Base-by-base conservation (phyloP, 768 basidiomycete species). In the Leccinum pellstonianum region DNA sequence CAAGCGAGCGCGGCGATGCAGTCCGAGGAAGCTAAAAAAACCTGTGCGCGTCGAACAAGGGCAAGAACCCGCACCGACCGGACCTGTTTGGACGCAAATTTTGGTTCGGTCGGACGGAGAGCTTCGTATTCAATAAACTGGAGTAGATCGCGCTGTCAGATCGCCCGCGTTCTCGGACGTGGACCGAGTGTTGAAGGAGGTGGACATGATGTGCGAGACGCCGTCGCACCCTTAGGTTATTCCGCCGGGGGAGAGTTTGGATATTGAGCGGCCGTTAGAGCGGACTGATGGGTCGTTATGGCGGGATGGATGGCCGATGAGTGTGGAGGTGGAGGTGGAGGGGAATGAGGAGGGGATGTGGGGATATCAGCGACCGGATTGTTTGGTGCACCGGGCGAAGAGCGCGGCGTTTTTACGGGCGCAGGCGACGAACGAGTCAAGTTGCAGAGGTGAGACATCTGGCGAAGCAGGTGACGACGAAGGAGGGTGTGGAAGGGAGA, bases 181-280 rank as follows among this genome's bases (percentile, higher is more conserved):
- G 21, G 96, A 99, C 72, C 79, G 80, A 14, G 90, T 97, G 1
- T 79, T 98, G 37, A 99, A 98, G 73, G 97, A 98, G 75, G 93
- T 95, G 25, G 91, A 95, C 70, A 93, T 98, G 91, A 80, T 92
- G 0, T 99, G 96, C 66, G 83, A 93, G 35, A 99, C 97, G 8
- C 96, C 96, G 0, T 95, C 93, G 6, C 93, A 98, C 62, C 90
- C 91, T 17, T 71, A 70, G 19, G 82, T 89, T 0, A 93, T 98
- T 57, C 83, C 91, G 0, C 82, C 93, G 0, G 97, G 96, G n/a
- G 29, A 29, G 29, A 29, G 29, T 29, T 29, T 29, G 29, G 29
- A 29, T 29, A 29, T 29, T 29, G 29, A 68, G 10, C 66, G 79
- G 43, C 76, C 91, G 12, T 77, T 98, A 31, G 77, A 76, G 27